Conservation (phyloP, 1,284 basidiomycete genomes). For the Moesziomyces aphidis region DNA sequence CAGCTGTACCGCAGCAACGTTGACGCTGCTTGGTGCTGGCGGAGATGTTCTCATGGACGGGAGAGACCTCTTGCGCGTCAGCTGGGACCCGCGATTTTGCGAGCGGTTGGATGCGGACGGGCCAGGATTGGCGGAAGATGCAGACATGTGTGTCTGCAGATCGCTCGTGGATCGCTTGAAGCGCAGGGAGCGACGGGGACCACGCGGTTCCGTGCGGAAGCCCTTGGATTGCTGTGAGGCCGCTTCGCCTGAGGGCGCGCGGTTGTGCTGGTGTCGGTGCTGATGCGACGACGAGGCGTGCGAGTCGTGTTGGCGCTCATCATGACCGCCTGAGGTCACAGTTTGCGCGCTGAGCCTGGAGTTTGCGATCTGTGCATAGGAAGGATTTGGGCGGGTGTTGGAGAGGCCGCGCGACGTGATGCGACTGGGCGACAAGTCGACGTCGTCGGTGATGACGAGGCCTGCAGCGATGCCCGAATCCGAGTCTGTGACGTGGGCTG, state of each 20-base stretch:
- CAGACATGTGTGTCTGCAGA: constrained; percentile 23
- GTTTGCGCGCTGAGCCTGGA: constrained; percentile 3
- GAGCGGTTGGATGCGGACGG: constrained; percentile 10
- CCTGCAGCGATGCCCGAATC: constrained; percentile 53
- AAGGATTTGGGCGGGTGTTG: constrained; percentile 4
- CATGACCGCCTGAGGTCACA: background rate
- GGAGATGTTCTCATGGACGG: constrained; percentile 32
- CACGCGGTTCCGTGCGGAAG: constrained; percentile 22
- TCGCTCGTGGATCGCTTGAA: constrained; percentile 48
- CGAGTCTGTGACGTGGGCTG: constrained; percentile 17
- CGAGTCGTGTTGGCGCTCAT: constrained; percentile 13
- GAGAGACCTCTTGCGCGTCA: constrained; percentile 33
- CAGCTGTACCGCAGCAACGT: background rate
- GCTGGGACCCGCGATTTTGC: constrained; percentile 22
- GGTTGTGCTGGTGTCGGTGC: background rate
- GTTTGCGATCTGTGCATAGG: background rate
- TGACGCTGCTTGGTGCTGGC: constrained; percentile 7
- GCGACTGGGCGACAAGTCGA: constrained; percentile 56
- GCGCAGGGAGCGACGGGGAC: constrained; percentile 22
- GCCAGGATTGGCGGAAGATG: background rate
- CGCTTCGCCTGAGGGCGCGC: background rate
- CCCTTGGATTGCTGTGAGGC: background rate
- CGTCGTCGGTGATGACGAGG: constrained; percentile 57
- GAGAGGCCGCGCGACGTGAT: constrained; percentile 28
- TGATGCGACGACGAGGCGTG: constrained; percentile 23